phyloP scores from a whole-genome alignment of 2,329 filamentous ascomycete genomes.

The Fusarium avenaceum region DNA sequence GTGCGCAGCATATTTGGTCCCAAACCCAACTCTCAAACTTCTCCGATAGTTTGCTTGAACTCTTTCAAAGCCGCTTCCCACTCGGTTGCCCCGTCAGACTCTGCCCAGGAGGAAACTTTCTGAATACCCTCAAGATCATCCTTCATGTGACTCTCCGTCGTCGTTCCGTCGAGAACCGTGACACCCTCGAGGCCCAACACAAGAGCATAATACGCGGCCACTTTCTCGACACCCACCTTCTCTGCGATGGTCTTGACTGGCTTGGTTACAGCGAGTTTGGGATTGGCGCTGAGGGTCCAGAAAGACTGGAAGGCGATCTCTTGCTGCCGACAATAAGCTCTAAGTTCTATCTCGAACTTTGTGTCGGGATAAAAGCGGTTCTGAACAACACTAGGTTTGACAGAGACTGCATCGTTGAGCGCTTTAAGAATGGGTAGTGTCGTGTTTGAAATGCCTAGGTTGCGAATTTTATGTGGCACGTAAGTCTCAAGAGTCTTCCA shows the following conservation, averaged over 20 bases:
- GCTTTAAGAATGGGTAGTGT: conserved; percentile 67
- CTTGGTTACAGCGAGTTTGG: conserved; percentile 52
- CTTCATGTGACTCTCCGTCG: conserved; percentile 61
- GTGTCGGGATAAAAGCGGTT: conserved; percentile 78
- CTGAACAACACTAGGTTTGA: conserved; percentile 74
- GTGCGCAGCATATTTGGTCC: neutral
- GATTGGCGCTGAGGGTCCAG: conserved; percentile 67
- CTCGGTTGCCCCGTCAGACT: conserved; percentile 57
- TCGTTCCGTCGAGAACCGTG: conserved; percentile 63
- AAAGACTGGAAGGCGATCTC: conserved; percentile 66
- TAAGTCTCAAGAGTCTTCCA: conserved; percentile 77
- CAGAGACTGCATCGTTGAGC: conserved; percentile 60
- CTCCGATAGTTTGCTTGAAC: conserved; percentile 60
- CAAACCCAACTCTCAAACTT: conserved; percentile 21
- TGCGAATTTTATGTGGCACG: conserved; percentile 73
- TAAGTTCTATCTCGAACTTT: conserved; percentile 70
- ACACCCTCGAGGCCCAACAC: conserved; percentile 62
- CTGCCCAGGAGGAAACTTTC: conserved; percentile 59
- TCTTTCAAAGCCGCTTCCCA: conserved; percentile 64
- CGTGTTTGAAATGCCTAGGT: conserved; percentile 83
- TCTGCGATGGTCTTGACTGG: conserved; percentile 66
- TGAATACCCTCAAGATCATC: conserved; percentile 62
- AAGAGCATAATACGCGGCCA: conserved; percentile 63
- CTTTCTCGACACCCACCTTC: conserved; percentile 53
- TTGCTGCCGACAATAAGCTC: conserved; percentile 62